Evolutionary conservation across 2,329 filamentous ascomycete genomes (phyloP), one percentile per base, ranked within the genome.

Genomic region (Emergomyces pasteurianus): DNA sequence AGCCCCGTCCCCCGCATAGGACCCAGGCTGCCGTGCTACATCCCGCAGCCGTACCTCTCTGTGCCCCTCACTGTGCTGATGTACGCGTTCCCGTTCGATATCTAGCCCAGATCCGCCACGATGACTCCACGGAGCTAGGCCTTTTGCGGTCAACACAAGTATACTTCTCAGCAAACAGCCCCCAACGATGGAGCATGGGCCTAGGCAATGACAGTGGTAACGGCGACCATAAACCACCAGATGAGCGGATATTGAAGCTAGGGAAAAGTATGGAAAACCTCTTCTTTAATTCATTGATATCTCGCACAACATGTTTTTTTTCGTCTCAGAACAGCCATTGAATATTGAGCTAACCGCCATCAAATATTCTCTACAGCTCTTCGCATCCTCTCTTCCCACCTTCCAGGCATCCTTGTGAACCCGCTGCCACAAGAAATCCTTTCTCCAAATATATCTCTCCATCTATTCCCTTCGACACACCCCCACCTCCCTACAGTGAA

Each of bases 401-500:
- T 87, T 14, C 83, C 84, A 1, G 83, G 80, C 10, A 76, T 87
- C 5, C 76, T 87, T 23, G 79, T 81, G 60, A 82, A 83, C 47
- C 83, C 84, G 1, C 76, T 86, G 6, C 84, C 84, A 4, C 79
- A 80, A 54, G 80, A 85, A 31, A 83, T 86, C 23, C 79, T 87
- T 54, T 84, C 83, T 1, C 84, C 84, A 1, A 80, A 79, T 62
- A 83, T 86, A 58, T 81, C 78, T 31, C 79, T 87, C 23, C 83
- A 86, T 67, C 78, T 86, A 14, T 87, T 87, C 65, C 84, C 84
- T 23, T 86, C 84, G 4, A 80, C 78, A 4, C 78, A 80, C 64
- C 78, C 77, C n/a, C 78, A 80, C 65, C 88, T 99, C 2, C 94
- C 94, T 40, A 88, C 86, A n/a, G 94, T 97, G 47, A 90, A 89